phyloP scores from a whole-genome alignment of 345 rosid genomes.

The Zanthoxylum bungeanum region DNA sequence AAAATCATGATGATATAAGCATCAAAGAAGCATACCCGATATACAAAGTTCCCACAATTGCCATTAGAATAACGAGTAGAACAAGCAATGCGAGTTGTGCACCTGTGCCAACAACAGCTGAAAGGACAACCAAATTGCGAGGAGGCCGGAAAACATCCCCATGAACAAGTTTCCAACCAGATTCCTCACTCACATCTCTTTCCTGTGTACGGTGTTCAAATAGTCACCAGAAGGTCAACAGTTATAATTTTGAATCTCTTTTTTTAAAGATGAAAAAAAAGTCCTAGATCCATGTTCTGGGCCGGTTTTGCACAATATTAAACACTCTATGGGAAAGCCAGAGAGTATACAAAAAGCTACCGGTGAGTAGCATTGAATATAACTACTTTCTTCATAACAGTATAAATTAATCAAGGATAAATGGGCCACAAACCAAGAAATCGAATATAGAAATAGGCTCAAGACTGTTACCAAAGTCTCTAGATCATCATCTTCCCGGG shows the following conservation, averaged over 20 bases:
- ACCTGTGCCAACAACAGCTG: slow-evolving; percentile 96
- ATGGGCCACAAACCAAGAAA: neutral
- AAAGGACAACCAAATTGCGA: slow-evolving; percentile 56
- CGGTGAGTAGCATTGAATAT: neutral
- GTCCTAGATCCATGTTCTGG: neutral
- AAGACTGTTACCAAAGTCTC: slow-evolving; percentile 71
- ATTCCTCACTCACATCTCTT: slow-evolving; percentile 95
- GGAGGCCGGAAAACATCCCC: slow-evolving; percentile 95
- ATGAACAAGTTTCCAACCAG: slow-evolving; percentile 98
- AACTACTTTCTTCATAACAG: neutral
- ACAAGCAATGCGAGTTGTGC: slow-evolving; percentile 90
- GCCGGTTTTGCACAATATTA: neutral
- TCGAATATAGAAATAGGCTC: slow-evolving; percentile 7
- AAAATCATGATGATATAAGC: too few relatives aligned
- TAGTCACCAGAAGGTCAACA: slow-evolving; percentile 8
- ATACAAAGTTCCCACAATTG: slow-evolving; percentile 83
- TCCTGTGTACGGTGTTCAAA: slow-evolving; percentile 43
- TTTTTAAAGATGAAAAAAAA: neutral
- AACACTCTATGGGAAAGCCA: neutral
- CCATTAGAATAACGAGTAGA: slow-evolving; percentile 90
- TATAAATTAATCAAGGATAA: neutral
- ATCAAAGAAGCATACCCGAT: slow-evolving; percentile 70
- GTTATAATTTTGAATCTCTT: slow-evolving; percentile 16
- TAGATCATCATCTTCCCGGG: slow-evolving; percentile 94
- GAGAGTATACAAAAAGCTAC: neutral